Evolutionary conservation across 768 basidiomycete species (phyloP).

Genomic region (Tulasnella sp.): DNA sequence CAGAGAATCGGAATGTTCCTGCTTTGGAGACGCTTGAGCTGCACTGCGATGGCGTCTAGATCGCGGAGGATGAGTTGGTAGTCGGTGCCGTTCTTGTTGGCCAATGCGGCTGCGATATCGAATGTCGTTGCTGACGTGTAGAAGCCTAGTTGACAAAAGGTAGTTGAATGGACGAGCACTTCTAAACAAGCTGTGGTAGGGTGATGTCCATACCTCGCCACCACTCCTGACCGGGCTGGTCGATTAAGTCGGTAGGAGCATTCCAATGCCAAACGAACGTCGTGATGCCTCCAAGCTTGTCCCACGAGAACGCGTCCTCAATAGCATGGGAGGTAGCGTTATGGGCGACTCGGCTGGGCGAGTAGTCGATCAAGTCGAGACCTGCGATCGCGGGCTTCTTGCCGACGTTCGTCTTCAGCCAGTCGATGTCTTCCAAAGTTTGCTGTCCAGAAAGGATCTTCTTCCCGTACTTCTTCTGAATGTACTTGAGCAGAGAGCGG

Average conservation of each 20-base stretch:
- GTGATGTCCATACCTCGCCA: background rate
- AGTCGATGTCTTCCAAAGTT: background rate
- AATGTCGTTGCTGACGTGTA: conserved; percentile 11
- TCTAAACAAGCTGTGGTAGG: background rate
- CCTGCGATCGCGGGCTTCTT: conserved; percentile 12
- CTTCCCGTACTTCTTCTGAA: conserved; percentile 8
- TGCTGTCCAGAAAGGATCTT: conserved; percentile 15
- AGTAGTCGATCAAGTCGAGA: conserved; percentile 15
- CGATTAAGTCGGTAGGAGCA: conserved; percentile 11
- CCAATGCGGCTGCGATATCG: conserved; percentile 13
- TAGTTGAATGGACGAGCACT: background rate
- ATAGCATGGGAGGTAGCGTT: conserved; percentile 7
- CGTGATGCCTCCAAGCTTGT: conserved; percentile 7
- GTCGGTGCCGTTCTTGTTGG: conserved; percentile 6
- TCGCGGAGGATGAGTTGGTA: conserved; percentile 12
- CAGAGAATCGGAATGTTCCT: conserved; percentile 9
- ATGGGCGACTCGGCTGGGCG: conserved; percentile 4
- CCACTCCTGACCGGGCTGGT: conserved; percentile 1
- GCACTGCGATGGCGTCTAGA: conserved; percentile 12
- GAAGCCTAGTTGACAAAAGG: background rate
- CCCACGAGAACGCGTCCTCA: conserved; percentile 11
- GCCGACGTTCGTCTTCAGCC: conserved; percentile 13
- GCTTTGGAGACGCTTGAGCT: conserved; percentile 10
- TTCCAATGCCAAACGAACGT: conserved; percentile 15
- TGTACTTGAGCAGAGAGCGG: conserved; percentile 11